These are phyloP conservation scores for Yueomyces sinensis DNA, from an alignment of 805 yeast species.

Conservation along the genomic window DNA sequence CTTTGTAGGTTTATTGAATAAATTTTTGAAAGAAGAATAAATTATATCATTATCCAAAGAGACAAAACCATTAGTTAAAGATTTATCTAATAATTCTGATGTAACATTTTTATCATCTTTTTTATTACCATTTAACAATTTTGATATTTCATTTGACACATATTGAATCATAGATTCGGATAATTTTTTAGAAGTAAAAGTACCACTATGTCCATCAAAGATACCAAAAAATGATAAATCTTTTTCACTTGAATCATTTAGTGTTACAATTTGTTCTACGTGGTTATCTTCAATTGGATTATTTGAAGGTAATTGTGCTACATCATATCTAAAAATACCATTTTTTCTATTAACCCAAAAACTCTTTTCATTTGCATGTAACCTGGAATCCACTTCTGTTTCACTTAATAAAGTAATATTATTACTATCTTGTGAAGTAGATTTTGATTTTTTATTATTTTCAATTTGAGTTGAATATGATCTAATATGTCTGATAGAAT, in stretches of 20 bases:
- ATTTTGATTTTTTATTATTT: not conserved
- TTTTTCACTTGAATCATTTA: constrained; percentile 24
- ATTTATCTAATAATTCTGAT: constrained; percentile 59
- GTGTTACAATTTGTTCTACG: constrained; percentile 67
- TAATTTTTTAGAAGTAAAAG: constrained; percentile 80
- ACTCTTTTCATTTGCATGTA: constrained; percentile 69
- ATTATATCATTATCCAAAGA: constrained; percentile 82
- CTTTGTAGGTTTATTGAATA: constrained; percentile 54
- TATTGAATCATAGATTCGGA: constrained; percentile 64
- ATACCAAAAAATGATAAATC: constrained; percentile 96
- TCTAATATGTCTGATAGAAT: not conserved
- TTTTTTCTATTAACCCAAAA: constrained; percentile 69
- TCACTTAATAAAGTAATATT: constrained; percentile 42
- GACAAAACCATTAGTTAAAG: constrained; percentile 68
- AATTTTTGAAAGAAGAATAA: constrained; percentile 51
- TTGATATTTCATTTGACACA: constrained; percentile 55
- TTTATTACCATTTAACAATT: constrained; percentile 32
- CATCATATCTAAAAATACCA: constrained; percentile 81
- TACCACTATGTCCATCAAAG: constrained; percentile 95
- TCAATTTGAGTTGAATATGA: not conserved
- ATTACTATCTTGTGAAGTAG: constrained; percentile 1
- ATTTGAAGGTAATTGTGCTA: constrained; percentile 81
- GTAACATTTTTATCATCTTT: constrained; percentile 33
- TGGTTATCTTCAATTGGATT: constrained; percentile 92
- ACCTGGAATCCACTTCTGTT: constrained; percentile 54